Evolutionary conservation across 1,284 basidiomycete genomes (phyloP), one percentile per base, ranked within the genome.

Genomic region (Termitomyces sp.): DNA sequence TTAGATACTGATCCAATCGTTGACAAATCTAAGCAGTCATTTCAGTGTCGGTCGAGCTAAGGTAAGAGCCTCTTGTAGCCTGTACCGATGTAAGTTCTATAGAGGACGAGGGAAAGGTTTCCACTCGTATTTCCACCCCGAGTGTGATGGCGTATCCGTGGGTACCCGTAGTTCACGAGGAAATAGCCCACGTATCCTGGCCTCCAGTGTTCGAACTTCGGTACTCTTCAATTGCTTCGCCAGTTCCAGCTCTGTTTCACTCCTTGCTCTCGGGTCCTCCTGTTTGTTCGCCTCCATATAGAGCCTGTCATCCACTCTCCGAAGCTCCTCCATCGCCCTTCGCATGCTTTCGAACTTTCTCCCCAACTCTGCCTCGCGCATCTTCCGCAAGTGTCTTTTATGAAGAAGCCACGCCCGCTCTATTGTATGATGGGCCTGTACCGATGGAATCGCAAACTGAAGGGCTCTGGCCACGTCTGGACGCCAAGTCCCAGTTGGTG

Each of bases 341-440:
- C 73, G 74, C 90, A 95, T 90, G 63, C 81, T 81, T 54, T 81
- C 78, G 64, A 86, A 90, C 70, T 94, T 93, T 65, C 83, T 78
- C 55, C 74, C 71, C 58, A 91, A 67, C 64, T 88, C 86, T 42
- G 75, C 79, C 34, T 84, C 78, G 42, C 88, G 81, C 62, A 76
- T 73, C 67, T 88, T 84, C 46, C 93, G 81, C 54, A 84, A 64
- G 64, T 90, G 84, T 34, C 93, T 81, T 63, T 85, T 81, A 72
- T 90, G 85, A 19, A 98, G 79, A 53, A 88, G 74, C 90, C 90
- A 98, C 3, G 95, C 95, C 38, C 95, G 85, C 61, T 91, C 90
- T 59, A 98, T 94, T 6, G 94, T 98, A 63, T 93, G 85, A 74
- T 98, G 93, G 0, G 92, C 92, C 71, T 98, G 94, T 12, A 79